Conservation (phyloP, 257 asterid genomes). For the Gentiana straminea region DNA sequence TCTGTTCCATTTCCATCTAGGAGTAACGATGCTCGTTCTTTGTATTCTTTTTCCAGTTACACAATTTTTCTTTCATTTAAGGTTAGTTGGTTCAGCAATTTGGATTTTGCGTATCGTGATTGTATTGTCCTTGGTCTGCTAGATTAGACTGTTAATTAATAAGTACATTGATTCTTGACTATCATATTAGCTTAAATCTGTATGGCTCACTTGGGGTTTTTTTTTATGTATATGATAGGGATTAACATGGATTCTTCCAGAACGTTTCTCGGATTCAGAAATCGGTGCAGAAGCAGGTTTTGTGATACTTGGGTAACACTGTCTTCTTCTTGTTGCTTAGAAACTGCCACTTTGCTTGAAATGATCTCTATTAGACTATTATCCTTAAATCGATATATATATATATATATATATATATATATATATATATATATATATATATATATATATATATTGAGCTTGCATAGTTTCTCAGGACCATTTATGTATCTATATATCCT, state of each 20-base stretch:
- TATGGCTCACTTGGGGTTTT: constrained; percentile 4
- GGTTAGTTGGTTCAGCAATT: too few relatives aligned
- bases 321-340: constrained; percentile 52
- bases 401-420: too few relatives aligned
- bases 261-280: constrained; percentile 93
- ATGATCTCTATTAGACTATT: neutral
- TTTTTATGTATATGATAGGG: constrained; percentile 48
- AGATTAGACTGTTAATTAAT: too few relatives aligned
- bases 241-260: constrained; percentile 97
- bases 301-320: constrained; percentile 89
- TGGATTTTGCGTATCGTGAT: too few relatives aligned
- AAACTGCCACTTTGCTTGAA: constrained; percentile 2
- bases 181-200: neutral
- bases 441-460: too few relatives aligned
- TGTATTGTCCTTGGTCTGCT: too few relatives aligned
- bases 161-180: neutral
- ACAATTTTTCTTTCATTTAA: too few relatives aligned
- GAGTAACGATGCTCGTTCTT: too few relatives aligned
- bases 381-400: neutral
- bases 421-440: too few relatives aligned
- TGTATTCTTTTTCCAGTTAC: too few relatives aligned
- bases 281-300: constrained; percentile 99
- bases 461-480: neutral
- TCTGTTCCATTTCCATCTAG: too few relatives aligned
- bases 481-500: neutral